Conservation (phyloP, 306 rosid species). For the Cicer chorassanicum region DNA sequence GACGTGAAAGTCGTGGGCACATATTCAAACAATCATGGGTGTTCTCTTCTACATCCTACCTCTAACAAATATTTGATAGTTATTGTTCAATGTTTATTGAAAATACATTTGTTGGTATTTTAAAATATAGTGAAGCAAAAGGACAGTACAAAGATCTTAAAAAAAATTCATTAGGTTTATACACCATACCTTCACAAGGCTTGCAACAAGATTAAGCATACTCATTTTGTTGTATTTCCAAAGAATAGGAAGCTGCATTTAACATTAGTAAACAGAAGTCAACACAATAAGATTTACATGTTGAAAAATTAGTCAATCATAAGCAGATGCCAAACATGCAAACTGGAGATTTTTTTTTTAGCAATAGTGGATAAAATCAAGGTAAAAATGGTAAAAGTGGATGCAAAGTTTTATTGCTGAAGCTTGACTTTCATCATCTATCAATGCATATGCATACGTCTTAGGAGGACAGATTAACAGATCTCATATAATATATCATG, state of each 20-base stretch:
- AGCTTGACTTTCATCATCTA: conserved; percentile 4
- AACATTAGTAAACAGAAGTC: conserved; percentile 44
- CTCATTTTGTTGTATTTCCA: conserved; percentile 94
- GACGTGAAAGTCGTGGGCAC: background rate
- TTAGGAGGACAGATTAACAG: background rate
- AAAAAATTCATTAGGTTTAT: conserved; percentile 26
- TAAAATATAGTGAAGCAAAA: conserved; percentile 24
- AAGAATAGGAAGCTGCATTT: conserved; percentile 76
- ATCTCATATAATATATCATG: background rate
- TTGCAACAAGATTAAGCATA: conserved; percentile 86
- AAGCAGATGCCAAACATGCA: conserved; percentile 29
- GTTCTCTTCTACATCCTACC: conserved; percentile 6
- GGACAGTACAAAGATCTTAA: conserved; percentile 26
- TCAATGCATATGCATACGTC: conserved; percentile 5
- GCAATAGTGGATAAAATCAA: background rate
- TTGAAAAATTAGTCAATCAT: background rate
- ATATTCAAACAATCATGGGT: background rate
- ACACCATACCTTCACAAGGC: conserved; percentile 72
- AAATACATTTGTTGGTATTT: background rate
- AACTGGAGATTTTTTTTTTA: background rate
- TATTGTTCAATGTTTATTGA: background rate
- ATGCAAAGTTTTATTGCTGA: background rate
- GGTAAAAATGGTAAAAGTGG: conserved; percentile 6
- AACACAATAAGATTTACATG: conserved; percentile 15
- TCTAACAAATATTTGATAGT: background rate